phyloP scores from a whole-genome alignment of 108 stramenopile genomes.

The Cyclotella kingstonii region DNA sequence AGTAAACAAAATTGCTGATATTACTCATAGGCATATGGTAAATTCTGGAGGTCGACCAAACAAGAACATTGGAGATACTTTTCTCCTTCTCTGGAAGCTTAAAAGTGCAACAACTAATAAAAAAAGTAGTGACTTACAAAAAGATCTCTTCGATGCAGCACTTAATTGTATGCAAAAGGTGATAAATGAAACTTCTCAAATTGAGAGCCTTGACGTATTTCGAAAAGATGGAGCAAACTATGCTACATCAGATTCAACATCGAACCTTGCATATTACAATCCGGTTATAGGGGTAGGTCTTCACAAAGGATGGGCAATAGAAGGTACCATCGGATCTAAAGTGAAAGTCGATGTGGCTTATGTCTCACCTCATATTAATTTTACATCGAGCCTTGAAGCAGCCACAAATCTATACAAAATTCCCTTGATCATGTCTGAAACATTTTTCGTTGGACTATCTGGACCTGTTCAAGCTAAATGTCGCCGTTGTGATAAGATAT shows the following conservation, averaged over 20 bases:
- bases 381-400: conserved; percentile 60
- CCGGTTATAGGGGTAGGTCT: conserved; percentile 67
- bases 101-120: conserved; percentile 39
- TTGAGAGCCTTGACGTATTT: conserved; percentile 40
- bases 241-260: conserved; percentile 24
- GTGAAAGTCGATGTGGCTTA: conserved; percentile 79
- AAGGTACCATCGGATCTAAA: conserved; percentile 70
- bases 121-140: conserved; percentile 44
- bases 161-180: conserved; percentile 33
- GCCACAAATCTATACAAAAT: conserved; percentile 59
- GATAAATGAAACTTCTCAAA: conserved; percentile 28
- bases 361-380: conserved; percentile 70
- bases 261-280: conserved; percentile 37
- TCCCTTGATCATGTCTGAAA: conserved; percentile 59
- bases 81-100: conserved; percentile 72
- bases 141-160: conserved; percentile 43
- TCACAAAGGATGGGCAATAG: conserved; percentile 81
- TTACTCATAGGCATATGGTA: conserved; percentile 56
- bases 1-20: conserved; percentile 69
- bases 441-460: conserved; percentile 53
- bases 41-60: conserved; percentile 59
- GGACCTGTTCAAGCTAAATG: conserved; percentile 36
- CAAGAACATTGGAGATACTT: conserved; percentile 78
- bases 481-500: conserved; percentile 46
- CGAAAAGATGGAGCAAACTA: conserved; percentile 24